These are phyloP conservation scores for Saxophila tyrrhenica DNA, from an alignment of 495 filamentous ascomycete genomes.

Conservation along the genomic window DNA sequence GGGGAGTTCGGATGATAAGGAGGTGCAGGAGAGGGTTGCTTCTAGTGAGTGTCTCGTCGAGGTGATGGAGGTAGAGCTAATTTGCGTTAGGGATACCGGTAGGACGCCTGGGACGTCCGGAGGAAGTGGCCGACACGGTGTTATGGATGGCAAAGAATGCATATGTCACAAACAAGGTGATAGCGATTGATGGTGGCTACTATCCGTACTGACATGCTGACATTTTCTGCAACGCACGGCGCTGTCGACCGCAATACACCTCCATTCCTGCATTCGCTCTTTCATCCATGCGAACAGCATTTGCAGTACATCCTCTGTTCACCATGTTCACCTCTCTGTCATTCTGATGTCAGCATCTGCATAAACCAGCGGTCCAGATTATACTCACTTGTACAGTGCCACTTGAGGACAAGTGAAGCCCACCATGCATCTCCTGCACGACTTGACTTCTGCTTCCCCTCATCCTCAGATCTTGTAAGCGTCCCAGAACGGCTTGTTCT, in stretches of 20 bases:
- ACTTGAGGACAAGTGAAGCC: too few species aligned
- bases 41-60: conserved; percentile 17
- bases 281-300: too few species aligned
- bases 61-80: background rate
- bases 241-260: too few species aligned
- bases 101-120: conserved; percentile 23
- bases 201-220: conserved; percentile 15
- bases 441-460: background rate
- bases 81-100: conserved; percentile 22
- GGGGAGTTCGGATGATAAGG: conserved; percentile 16
- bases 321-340: too few species aligned
- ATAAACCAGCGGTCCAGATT: too few species aligned
- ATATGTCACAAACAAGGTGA: conserved; percentile 29
- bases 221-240: background rate
- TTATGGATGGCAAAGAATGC: conserved; percentile 27
- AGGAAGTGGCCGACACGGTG: conserved; percentile 28
- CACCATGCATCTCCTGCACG: background rate
- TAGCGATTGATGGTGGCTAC: conserved; percentile 27
- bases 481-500: background rate
- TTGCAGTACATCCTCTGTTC: too few species aligned
- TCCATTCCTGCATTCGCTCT: too few species aligned
- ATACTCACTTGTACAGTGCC: too few species aligned
- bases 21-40: conserved; percentile 12
- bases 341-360: too few species aligned
- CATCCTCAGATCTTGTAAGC: background rate